Conservation (phyloP, 2,329 filamentous ascomycete species). For the Lachnellula cervina region DNA sequence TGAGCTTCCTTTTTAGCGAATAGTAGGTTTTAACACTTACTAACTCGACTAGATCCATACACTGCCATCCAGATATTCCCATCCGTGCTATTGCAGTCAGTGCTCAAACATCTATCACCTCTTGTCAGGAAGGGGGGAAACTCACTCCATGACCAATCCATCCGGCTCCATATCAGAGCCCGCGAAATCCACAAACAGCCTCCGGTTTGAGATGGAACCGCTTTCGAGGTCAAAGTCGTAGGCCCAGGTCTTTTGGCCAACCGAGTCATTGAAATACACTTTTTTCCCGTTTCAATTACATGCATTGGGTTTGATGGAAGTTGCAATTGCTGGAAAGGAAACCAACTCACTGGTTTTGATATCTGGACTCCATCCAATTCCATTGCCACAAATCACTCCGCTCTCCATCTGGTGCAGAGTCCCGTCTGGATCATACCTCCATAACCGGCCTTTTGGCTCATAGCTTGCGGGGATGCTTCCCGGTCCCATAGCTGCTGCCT, state of each 20-base stretch:
- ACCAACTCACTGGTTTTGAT: constrained; percentile 30
- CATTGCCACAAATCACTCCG: constrained; percentile 33
- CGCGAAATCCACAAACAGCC: constrained; percentile 20
- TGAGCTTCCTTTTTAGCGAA: not conserved
- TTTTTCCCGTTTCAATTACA: not conserved
- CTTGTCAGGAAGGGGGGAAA: not conserved
- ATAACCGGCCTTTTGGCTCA: constrained; percentile 21
- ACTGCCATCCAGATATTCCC: constrained; percentile 36
- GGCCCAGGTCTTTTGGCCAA: constrained; percentile 30
- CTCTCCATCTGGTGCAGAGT: constrained; percentile 31
- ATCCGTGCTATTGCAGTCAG: constrained; percentile 22
- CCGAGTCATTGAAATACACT: constrained; percentile 36
- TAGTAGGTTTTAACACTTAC: not conserved
- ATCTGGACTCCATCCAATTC: constrained; percentile 34
- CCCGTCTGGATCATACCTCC: constrained; percentile 21
- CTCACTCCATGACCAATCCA: constrained; percentile 35
- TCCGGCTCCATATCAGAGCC: constrained; percentile 28
- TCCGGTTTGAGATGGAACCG: constrained; percentile 30
- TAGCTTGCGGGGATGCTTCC: constrained; percentile 30
- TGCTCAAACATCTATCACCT: not conserved
- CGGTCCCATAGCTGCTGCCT: constrained; percentile 31
- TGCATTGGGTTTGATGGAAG: too few species aligned
- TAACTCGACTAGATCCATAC: constrained; percentile 30
- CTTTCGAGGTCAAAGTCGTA: constrained; percentile 32
- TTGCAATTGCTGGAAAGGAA: not conserved